Conservation (phyloP, 768 basidiomycete species). For the Lyophyllum decastes region DNA sequence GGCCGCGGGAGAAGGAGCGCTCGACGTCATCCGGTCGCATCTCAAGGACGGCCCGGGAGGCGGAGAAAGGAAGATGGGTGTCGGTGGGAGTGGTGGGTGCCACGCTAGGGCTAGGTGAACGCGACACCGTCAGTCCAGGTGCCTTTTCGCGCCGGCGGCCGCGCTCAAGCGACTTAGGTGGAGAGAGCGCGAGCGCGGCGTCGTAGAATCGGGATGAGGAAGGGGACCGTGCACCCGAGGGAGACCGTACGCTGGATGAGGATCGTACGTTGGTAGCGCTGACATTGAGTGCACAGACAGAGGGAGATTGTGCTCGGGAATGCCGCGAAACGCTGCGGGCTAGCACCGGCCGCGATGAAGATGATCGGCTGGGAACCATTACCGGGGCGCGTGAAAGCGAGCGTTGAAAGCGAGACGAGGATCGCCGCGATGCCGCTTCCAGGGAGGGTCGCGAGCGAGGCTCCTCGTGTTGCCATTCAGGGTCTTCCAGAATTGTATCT, state of each 20-base stretch:
- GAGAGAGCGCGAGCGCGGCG: conserved; percentile 20
- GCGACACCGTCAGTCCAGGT: conserved; percentile 10
- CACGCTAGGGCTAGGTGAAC: conserved; percentile 30
- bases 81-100: conserved; percentile 48
- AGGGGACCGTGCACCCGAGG: conserved; percentile 19
- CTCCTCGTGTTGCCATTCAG: conserved; percentile 30
- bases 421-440: conserved; percentile 39
- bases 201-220: conserved; percentile 26
- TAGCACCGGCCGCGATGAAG: conserved; percentile 34
- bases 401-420: conserved; percentile 42
- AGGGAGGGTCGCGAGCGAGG: conserved; percentile 25
- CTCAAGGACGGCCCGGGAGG: conserved; percentile 10
- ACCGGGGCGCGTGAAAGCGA: conserved; percentile 54
- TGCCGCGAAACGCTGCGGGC: conserved; percentile 44
- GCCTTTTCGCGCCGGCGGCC: conserved; percentile 31
- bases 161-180: conserved; percentile 32
- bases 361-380: conserved; percentile 34
- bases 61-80: conserved; percentile 16
- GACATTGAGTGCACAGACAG: conserved; percentile 15
- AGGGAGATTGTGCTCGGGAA: conserved; percentile 28
- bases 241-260: conserved; percentile 14
- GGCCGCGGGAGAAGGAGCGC: conserved; percentile 20
- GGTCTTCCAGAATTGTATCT: conserved; percentile 15
- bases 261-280: conserved; percentile 2
- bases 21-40: conserved; percentile 21